A percentile compares a stretch with the other conserved stretches of the same genome.
Evolutionary conservation across 805 yeast genomes (phyloP).

Genomic region (Saturnispora hagleri): DNA sequence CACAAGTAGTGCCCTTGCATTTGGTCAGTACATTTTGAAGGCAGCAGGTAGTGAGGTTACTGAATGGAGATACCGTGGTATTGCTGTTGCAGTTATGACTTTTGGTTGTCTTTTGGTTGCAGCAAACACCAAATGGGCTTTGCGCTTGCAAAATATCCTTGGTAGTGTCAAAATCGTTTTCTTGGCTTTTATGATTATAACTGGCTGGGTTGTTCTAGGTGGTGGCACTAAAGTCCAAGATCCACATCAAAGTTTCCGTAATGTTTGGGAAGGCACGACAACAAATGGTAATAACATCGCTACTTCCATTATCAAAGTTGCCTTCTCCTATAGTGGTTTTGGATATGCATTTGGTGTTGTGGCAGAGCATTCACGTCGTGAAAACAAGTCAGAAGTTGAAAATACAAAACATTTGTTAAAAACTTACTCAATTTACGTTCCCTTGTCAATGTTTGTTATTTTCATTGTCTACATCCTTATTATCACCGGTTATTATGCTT

Average conservation of each 20-base stretch:
- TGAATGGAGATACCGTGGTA: constrained; percentile 69
- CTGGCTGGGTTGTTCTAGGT: constrained; percentile 82
- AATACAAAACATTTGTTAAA: constrained; percentile 37
- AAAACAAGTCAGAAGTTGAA: constrained; percentile 31
- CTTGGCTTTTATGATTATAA: constrained; percentile 56
- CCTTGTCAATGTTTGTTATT: constrained; percentile 53
- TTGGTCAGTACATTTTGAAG: constrained; percentile 65
- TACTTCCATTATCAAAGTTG: constrained; percentile 34
- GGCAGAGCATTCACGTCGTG: constrained; percentile 34
- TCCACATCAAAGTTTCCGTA: constrained; percentile 23
- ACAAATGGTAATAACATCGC: constrained; percentile 34
- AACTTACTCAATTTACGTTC: constrained; percentile 66
- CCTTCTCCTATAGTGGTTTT: constrained; percentile 36
- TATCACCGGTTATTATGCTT: constrained; percentile 74
- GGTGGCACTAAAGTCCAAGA: constrained; percentile 42
- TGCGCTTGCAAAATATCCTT: constrained; percentile 52
- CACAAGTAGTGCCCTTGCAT: constrained; percentile 71
- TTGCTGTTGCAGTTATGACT: constrained; percentile 67
- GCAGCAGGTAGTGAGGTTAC: constrained; percentile 65
- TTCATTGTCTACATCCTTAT: constrained; percentile 64
- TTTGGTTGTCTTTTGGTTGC: constrained; percentile 61
- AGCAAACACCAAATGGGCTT: constrained; percentile 53
- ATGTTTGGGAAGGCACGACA: constrained; percentile 35
- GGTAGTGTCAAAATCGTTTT: constrained; percentile 68
- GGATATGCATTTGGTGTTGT: constrained; percentile 32